Conservation (phyloP, 2,329 filamentous ascomycete species). For the Hortaea sp. region DNA sequence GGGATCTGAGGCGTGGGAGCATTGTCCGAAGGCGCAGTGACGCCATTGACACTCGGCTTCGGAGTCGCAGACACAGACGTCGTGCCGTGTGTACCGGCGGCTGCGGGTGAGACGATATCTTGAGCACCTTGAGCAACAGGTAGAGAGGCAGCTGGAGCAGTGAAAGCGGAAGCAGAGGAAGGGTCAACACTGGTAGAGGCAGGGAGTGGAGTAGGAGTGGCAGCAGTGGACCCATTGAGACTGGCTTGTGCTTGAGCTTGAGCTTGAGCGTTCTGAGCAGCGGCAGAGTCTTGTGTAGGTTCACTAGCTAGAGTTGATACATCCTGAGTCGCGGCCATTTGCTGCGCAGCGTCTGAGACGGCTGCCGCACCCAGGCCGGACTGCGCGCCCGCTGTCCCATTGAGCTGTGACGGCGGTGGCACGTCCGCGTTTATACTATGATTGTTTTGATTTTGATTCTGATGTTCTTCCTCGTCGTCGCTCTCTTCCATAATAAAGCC, state of each 20-base stretch:
- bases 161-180: slow-evolving; percentile 15
- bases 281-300: slow-evolving; percentile 25
- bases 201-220: slow-evolving; percentile 16
- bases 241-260: slow-evolving; percentile 11
- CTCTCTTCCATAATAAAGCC: slow-evolving; percentile 56
- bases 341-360: slow-evolving; percentile 27
- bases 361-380: slow-evolving; percentile 16
- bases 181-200: slow-evolving; percentile 17
- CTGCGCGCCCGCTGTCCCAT: slow-evolving; percentile 16
- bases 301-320: slow-evolving; percentile 43
- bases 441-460: not conserved
- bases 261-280: slow-evolving; percentile 11
- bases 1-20: slow-evolving; percentile 6
- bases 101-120: slow-evolving; percentile 37
- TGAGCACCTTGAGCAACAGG: slow-evolving; percentile 25
- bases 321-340: slow-evolving; percentile 33
- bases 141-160: slow-evolving; percentile 19
- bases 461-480: slow-evolving; percentile 43
- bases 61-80: slow-evolving; percentile 2
- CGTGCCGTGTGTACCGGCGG: slow-evolving; percentile 8
- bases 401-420: slow-evolving; percentile 17
- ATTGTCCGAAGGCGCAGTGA: slow-evolving; percentile 1
- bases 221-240: slow-evolving; percentile 25
- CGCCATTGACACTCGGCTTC: slow-evolving; percentile 2
- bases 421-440: slow-evolving; percentile 6